Evolutionary conservation across 176 grass and related monocot genomes (phyloP).

Genomic region (Oropetium thomaeum): DNA sequence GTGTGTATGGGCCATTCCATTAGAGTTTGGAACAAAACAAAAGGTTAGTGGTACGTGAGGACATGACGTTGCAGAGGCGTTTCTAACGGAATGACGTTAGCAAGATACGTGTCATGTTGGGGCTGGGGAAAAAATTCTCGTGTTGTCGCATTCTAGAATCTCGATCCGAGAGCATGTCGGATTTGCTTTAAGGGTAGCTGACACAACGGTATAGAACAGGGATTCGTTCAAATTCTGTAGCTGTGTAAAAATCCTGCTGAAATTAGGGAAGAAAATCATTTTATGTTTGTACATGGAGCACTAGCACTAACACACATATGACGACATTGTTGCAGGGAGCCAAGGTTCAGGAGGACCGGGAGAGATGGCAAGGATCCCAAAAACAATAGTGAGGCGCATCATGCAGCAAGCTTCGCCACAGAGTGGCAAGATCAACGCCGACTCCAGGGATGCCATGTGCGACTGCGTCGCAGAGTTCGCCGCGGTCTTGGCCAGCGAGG

Average conservation of each 20-base stretch:
- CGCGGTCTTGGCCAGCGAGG: background rate
- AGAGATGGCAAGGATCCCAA: background rate
- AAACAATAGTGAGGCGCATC: background rate
- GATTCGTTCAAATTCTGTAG: too few relatives aligned
- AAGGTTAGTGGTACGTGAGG: background rate
- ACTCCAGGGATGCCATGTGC: slow-evolving; percentile 2
- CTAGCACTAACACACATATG: background rate
- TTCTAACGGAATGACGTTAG: background rate
- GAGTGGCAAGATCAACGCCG: background rate
- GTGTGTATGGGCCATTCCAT: too few relatives aligned
- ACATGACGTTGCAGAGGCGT: background rate
- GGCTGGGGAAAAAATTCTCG: too few relatives aligned
- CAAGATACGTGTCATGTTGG: background rate
- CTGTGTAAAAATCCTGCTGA: background rate
- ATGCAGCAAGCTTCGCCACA: background rate
- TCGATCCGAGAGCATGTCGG: background rate
- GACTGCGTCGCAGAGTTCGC: slow-evolving; percentile 3
- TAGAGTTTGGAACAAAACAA: too few relatives aligned
- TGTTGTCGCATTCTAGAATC: background rate
- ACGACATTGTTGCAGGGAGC: background rate
- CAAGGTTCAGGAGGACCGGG: background rate
- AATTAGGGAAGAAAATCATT: background rate
- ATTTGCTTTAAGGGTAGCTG: background rate
- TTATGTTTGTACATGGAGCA: background rate
- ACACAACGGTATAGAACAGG: too few relatives aligned